Conservation (phyloP, 2,329 filamentous ascomycete genomes). For the Colletotrichum musae region DNA sequence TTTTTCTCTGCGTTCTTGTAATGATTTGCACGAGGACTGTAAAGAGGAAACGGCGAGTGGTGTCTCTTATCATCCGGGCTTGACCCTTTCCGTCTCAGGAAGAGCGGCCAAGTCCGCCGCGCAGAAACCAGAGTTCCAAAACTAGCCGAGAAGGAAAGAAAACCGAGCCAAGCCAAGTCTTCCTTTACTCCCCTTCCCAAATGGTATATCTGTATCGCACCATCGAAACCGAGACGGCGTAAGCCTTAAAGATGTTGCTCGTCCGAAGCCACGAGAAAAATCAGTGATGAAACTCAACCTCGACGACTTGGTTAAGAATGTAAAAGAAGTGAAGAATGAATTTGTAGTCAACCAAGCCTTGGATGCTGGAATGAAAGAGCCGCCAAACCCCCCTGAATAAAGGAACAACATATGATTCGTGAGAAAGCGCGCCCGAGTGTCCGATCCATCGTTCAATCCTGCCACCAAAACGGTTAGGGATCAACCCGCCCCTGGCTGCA, state of each 20-base stretch:
- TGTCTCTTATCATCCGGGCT: constrained; percentile 20
- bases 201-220: constrained; percentile 35
- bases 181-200: constrained; percentile 20
- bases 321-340: constrained; percentile 39
- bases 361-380: constrained; percentile 38
- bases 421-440: constrained; percentile 30
- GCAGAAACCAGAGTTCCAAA: constrained; percentile 29
- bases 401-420: constrained; percentile 39
- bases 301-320: constrained; percentile 36
- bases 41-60: constrained; percentile 37
- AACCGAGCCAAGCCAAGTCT: constrained; percentile 19
- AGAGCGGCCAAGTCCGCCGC: constrained; percentile 15
- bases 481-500: constrained; percentile 40
- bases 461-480: constrained; percentile 29
- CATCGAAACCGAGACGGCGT: constrained; percentile 28
- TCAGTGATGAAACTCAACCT: constrained; percentile 23
- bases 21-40: constrained; percentile 31
- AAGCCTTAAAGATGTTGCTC: constrained; percentile 33
- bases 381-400: constrained; percentile 33
- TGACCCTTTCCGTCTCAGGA: constrained; percentile 37
- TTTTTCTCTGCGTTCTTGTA: constrained; percentile 17
- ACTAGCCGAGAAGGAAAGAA: constrained; percentile 25
- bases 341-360: constrained; percentile 40
- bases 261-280: constrained; percentile 34
- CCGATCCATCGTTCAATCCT: constrained; percentile 42